These are phyloP conservation scores for Malbranchea zuffiana DNA, from an alignment of 2,329 filamentous ascomycete genomes.

Conservation along the genomic window DNA sequence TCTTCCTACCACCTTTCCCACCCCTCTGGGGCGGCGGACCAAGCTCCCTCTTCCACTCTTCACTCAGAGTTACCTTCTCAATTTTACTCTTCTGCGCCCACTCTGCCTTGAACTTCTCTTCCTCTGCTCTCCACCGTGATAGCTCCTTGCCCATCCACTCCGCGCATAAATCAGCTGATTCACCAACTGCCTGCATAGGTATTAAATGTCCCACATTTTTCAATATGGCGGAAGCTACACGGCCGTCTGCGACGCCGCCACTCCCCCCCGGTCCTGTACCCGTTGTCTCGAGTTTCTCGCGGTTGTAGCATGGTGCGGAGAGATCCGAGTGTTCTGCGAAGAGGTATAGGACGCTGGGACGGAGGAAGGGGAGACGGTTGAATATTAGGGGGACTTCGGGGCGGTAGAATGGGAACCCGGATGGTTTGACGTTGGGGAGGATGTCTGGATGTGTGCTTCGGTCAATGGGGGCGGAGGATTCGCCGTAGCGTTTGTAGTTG, in stretches of 20 bases:
- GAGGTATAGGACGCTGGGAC: slow-evolving; percentile 38
- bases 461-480: slow-evolving; percentile 27
- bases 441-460: slow-evolving; percentile 39
- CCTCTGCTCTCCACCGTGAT: slow-evolving; percentile 46
- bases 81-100: slow-evolving; percentile 42
- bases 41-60: slow-evolving; percentile 38
- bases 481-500: slow-evolving; percentile 49
- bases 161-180: slow-evolving; percentile 52
- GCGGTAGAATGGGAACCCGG: slow-evolving; percentile 35
- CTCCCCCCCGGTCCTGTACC: slow-evolving; percentile 32
- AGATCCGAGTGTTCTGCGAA: slow-evolving; percentile 36
- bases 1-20: slow-evolving; percentile 3
- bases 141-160: slow-evolving; percentile 50
- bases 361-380: slow-evolving; percentile 31
- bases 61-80: slow-evolving; percentile 48
- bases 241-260: slow-evolving; percentile 51
- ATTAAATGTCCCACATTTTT: slow-evolving; percentile 65
- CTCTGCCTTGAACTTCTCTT: slow-evolving; percentile 43
- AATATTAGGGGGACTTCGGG: slow-evolving; percentile 32
- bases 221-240: slow-evolving; percentile 56
- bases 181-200: slow-evolving; percentile 63
- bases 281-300: slow-evolving; percentile 34
- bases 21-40: slow-evolving; percentile 6
- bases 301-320: slow-evolving; percentile 28
- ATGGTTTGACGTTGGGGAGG: slow-evolving; percentile 20